Evolutionary conservation across 441 rosid species (phyloP).

Genomic region (Capsella rubella): DNA sequence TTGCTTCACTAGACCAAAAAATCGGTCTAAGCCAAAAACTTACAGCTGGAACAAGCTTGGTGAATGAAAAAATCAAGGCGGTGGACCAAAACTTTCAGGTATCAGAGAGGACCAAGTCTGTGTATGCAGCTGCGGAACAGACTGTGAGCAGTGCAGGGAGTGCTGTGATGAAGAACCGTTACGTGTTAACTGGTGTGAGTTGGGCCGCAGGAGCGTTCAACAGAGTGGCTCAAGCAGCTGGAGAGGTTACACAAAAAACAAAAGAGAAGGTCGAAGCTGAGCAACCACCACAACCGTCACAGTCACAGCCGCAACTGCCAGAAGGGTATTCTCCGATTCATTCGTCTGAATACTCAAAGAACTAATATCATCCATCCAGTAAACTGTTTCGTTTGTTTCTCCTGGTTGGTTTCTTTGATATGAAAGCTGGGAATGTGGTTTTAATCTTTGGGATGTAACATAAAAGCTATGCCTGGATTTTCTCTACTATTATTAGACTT

Average conservation of each 20-base stretch:
- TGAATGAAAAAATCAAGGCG: slow-evolving; percentile 62
- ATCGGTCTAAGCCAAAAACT: slow-evolving; percentile 66
- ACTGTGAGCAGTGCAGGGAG: slow-evolving; percentile 67
- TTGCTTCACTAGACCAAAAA: slow-evolving; percentile 68
- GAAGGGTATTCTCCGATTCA: slow-evolving; percentile 77
- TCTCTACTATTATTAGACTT: slow-evolving; percentile 5
- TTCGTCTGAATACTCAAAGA: slow-evolving; percentile 66
- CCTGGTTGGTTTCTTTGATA: slow-evolving; percentile 27
- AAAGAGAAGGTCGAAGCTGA: slow-evolving; percentile 85
- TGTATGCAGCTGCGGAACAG: slow-evolving; percentile 72
- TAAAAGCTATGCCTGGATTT: slow-evolving; percentile 28
- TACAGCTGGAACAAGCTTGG: slow-evolving; percentile 62
- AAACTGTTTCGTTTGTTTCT: not conserved
- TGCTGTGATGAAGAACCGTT: slow-evolving; percentile 72
- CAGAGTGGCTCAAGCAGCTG: slow-evolving; percentile 92
- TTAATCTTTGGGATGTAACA: slow-evolving; percentile 37
- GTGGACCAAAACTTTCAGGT: slow-evolving; percentile 96
- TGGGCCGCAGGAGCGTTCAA: slow-evolving; percentile 91
- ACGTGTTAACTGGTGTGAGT: slow-evolving; percentile 65
- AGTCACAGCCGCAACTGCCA: slow-evolving; percentile 48
- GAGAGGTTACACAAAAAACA: slow-evolving; percentile 90
- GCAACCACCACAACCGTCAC: slow-evolving; percentile 67
- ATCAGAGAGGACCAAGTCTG: slow-evolving; percentile 89
- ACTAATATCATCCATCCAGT: slow-evolving; percentile 21
- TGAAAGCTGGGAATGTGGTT: slow-evolving; percentile 24